Conservation (phyloP, 192 early-diverging fungal species). For the Chytriomyces hyalinus region DNA sequence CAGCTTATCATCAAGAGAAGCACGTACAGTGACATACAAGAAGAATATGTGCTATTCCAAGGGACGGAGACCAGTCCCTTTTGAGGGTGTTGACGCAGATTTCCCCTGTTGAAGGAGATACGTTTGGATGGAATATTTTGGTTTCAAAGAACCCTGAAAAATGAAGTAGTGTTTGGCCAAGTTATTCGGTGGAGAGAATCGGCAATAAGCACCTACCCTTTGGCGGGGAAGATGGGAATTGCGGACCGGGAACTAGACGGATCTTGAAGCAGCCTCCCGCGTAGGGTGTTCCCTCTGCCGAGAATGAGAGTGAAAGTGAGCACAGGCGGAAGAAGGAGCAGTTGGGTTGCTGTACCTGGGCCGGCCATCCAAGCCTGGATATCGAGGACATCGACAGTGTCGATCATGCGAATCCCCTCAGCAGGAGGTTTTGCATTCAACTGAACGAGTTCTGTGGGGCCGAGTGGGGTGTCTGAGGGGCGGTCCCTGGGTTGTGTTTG, state of each 20-base stretch:
- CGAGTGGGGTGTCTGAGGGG: neutral
- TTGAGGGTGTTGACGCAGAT: constrained; percentile 97
- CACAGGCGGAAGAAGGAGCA: neutral
- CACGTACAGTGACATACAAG: constrained; percentile 58
- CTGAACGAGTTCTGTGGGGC: constrained; percentile 33
- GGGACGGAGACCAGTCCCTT: constrained; percentile 92
- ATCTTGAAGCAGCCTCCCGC: constrained; percentile 78
- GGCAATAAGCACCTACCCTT: constrained; percentile 61
- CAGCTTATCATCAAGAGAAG: neutral
- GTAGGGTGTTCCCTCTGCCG: constrained; percentile 77
- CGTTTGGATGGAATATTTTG: constrained; percentile 98
- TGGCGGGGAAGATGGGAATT: constrained; percentile 85
- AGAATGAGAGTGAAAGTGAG: neutral
- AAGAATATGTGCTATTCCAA: constrained; percentile 83
- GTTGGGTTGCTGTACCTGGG: constrained; percentile 63
- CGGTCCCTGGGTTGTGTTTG: neutral
- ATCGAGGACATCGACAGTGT: constrained; percentile 71
- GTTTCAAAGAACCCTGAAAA: constrained; percentile 78
- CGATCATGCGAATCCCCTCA: constrained; percentile 80
- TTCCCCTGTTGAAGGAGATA: constrained; percentile 77
- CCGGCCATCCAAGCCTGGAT: constrained; percentile 83
- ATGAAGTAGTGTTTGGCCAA: neutral
- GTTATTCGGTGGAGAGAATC: constrained; percentile 5
- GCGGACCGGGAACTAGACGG: constrained; percentile 67
- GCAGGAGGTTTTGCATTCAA: constrained; percentile 57